Evolutionary conservation across 2,329 filamentous ascomycete genomes (phyloP).

Genomic region (Ophiocordyceps camponoti-floridani): DNA sequence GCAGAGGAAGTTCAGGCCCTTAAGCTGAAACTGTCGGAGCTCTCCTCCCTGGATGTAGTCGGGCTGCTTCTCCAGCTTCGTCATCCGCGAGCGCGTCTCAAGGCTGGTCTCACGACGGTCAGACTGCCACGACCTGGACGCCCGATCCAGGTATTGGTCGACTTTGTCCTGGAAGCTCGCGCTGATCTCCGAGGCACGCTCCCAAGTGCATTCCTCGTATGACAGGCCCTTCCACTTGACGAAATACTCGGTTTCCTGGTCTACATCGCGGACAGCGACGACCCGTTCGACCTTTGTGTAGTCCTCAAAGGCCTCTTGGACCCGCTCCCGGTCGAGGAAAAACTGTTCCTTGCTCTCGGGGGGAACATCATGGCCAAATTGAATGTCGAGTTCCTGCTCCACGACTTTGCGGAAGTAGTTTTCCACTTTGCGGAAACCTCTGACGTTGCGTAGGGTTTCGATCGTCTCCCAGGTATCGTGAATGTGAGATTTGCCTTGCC

Average conservation of each 20-base stretch:
- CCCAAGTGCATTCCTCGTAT: constrained; percentile 94
- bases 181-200: constrained; percentile 56
- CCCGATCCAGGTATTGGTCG: constrained; percentile 75
- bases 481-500: constrained; percentile 88
- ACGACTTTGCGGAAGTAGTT: constrained; percentile 86
- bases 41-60: constrained; percentile 70
- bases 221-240: constrained; percentile 94
- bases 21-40: constrained; percentile 83
- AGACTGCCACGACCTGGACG: constrained; percentile 63
- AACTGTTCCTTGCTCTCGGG: constrained; percentile 85
- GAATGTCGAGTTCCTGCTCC: constrained; percentile 60
- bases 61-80: constrained; percentile 62
- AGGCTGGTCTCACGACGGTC: constrained; percentile 60
- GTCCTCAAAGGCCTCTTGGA: constrained; percentile 74
- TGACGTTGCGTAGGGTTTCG: constrained; percentile 54
- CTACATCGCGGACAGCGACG: constrained; percentile 65
- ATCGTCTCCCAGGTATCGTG: constrained; percentile 91
- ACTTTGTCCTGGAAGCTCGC: constrained; percentile 74
- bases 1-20: constrained; percentile 83
- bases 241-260: constrained; percentile 71
- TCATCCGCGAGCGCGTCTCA: constrained; percentile 56
- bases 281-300: constrained; percentile 87
- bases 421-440: constrained; percentile 75
- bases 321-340: constrained; percentile 84
- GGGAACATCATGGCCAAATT: constrained; percentile 56